Base-by-base conservation (phyloP, 768 basidiomycete species). In the Leccinum aurantiacum region DNA sequence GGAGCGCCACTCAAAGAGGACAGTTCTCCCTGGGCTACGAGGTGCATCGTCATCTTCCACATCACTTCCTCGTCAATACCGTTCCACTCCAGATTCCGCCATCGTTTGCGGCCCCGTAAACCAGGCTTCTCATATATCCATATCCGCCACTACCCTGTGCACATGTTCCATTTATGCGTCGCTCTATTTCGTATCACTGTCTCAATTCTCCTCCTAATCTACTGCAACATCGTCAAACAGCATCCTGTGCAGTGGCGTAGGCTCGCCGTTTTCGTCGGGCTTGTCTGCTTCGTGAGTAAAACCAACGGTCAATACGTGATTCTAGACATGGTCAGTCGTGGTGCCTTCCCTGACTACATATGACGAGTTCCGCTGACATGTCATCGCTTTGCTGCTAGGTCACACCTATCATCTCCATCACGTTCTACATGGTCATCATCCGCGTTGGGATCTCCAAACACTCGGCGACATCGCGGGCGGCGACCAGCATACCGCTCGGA, bases 61-160 rank as follows among this genome's bases (percentile, higher is more conserved):
- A 41, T 2, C 50, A 6, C 33, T 17, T 61, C 33, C 54, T 25
- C n/a, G 27, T 51, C 41, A 0, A 61, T 24, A 25, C 61, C 11
- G 52, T 63, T 47, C 55, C 19, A 19, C 54, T 52, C 50, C 63
- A 89, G 85, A 82, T 67, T 84, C 86, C 59, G 77, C 83, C 54
- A 87, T 96, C 65, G 89, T 37, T 37, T 37, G 4, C 6, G 14
- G 35, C n/a, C 35, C 93, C 53, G 90, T 94, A 81, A 88, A 93
- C 77, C 89, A 92, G 75, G 82, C 81, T 89, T 48, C 95, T 95
- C 75, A n/a, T n/a, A 92, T 92, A 69, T 81, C 89, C 24, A 84
- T 94, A 44, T 41, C 84, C 15, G 44, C 85, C 47, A 86, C 68
- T 54, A 79, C 79, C 29, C 78, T 67, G 33, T 62, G 69, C 15